Conservation (phyloP, 495 filamentous ascomycete species). For the Penicilliopsis zonata region DNA sequence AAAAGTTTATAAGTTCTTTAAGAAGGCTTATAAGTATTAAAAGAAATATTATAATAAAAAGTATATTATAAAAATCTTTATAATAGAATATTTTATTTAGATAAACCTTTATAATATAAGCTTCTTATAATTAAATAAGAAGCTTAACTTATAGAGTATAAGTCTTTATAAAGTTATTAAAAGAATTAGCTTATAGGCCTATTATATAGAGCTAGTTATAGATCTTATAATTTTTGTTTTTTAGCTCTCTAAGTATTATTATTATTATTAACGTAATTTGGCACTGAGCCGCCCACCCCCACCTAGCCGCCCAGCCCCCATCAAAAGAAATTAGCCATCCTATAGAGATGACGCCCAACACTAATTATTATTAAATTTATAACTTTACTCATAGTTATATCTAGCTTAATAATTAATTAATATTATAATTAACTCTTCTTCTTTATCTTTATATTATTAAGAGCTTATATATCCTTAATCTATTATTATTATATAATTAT, state of each 20-base stretch:
- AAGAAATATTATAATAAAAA: too few species aligned
- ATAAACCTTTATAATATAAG: too few species aligned
- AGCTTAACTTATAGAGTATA: constrained; percentile 4
- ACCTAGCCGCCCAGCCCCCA: not conserved
- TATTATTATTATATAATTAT: constrained; percentile 4
- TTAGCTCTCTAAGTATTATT: constrained; percentile 1
- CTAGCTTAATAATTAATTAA: constrained; percentile 2
- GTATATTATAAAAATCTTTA: too few species aligned
- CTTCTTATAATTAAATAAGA: too few species aligned
- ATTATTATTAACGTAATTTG: constrained; percentile 3
- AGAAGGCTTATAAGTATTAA: too few species aligned
- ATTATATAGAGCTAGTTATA: constrained; percentile 4
- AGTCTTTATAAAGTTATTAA: constrained; percentile 4
- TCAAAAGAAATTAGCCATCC: constrained; percentile 2
- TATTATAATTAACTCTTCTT: constrained; percentile 5
- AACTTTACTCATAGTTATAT: constrained; percentile 1
- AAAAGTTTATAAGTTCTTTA: too few species aligned
- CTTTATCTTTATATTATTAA: constrained; percentile 6
- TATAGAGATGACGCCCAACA: constrained; percentile 3
- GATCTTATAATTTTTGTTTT: constrained; percentile 5
- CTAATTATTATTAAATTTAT: constrained; percentile 1
- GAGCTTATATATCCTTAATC: constrained; percentile 5
- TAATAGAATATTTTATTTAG: too few species aligned
- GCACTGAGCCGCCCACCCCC: not conserved
- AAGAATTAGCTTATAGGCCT: constrained; percentile 3